These are phyloP conservation scores for Cladophialophora chaetospira DNA, from an alignment of 2,329 filamentous ascomycete species.

Conservation along the genomic window DNA sequence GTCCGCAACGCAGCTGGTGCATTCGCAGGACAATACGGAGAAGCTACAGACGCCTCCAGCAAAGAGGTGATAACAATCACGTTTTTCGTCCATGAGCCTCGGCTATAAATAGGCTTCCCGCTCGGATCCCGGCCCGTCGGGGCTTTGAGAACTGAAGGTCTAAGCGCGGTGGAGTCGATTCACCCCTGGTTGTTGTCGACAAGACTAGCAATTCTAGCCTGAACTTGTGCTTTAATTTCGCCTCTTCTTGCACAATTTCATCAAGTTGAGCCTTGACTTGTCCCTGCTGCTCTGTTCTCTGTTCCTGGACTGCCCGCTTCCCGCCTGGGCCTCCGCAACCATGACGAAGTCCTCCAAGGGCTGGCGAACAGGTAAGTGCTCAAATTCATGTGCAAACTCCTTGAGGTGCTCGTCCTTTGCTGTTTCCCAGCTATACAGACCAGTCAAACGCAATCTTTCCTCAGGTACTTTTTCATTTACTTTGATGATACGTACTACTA, in stretches of 20 bases:
- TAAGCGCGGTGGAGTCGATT: not conserved
- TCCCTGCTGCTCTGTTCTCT: not conserved
- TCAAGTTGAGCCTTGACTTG: constrained; percentile 3
- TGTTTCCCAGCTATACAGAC: not conserved
- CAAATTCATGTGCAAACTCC: not conserved
- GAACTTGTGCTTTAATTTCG: not conserved
- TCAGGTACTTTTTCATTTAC: not conserved
- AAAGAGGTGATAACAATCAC: too few relatives aligned
- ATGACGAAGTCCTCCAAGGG: not conserved
- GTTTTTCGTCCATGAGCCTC: too few relatives aligned
- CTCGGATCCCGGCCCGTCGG: too few relatives aligned
- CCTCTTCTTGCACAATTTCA: not conserved
- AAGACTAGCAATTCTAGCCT: not conserved
- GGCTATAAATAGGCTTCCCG: not conserved
- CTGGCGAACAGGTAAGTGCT: not conserved
- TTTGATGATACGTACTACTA: not conserved
- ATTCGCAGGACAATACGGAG: too few relatives aligned
- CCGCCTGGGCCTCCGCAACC: not conserved
- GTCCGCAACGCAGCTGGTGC: too few relatives aligned
- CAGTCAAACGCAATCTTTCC: too few relatives aligned
- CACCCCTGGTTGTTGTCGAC: not conserved
- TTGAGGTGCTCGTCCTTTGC: not conserved
- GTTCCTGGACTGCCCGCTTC: not conserved
- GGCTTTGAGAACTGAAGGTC: not conserved
- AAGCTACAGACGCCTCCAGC: too few relatives aligned